phyloP scores from a whole-genome alignment of 1,284 basidiomycete species.

The Apiotrichum laibachii region DNA sequence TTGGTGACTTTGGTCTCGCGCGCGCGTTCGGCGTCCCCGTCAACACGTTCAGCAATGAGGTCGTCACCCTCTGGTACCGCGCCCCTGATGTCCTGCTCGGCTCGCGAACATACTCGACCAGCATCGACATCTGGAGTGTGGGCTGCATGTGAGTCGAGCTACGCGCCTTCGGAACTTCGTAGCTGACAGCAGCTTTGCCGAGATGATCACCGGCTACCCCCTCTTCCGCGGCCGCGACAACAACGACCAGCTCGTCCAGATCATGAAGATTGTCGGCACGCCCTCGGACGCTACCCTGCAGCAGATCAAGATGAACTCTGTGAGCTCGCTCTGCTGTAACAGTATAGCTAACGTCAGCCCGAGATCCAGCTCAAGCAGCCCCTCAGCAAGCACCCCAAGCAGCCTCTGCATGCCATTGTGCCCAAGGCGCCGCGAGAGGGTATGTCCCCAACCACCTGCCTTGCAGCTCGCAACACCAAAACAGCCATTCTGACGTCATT shows the following conservation, averaged over 20 bases:
- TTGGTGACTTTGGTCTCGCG: conserved; percentile 93
- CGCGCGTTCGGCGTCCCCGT: conserved; percentile 97
- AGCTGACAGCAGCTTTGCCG: conserved; percentile 41
- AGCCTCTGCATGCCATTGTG: conserved; percentile 82
- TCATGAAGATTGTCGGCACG: conserved; percentile 95
- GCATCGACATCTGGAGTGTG: conserved; percentile 98
- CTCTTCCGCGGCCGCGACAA: conserved; percentile 97
- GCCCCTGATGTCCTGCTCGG: conserved; percentile 96
- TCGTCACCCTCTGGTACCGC: conserved; percentile 98
- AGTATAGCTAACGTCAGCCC: conserved; percentile 58
- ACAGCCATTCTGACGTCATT: conserved; percentile 5
- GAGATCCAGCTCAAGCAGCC: conserved; percentile 68
- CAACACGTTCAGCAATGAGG: conserved; percentile 97
- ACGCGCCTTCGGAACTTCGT: too few species aligned
- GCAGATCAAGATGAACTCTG: conserved; percentile 88
- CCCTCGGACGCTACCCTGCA: conserved; percentile 85
- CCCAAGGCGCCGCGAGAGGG: conserved; percentile 89
- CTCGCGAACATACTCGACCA: conserved; percentile 91
- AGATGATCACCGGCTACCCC: conserved; percentile 88
- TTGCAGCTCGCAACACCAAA: too few species aligned
- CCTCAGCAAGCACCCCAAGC: conserved; percentile 79
- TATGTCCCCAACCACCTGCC: conserved; percentile 40
- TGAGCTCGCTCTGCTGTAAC: conserved; percentile 51
- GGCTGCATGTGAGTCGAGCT: conserved; percentile 57
- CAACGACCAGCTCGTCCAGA: conserved; percentile 94